Percentiles rank a stretch among this genome's conserved stretches.
phyloP scores from a whole-genome alignment of 306 rosid species.

The Medicago lupulina region DNA sequence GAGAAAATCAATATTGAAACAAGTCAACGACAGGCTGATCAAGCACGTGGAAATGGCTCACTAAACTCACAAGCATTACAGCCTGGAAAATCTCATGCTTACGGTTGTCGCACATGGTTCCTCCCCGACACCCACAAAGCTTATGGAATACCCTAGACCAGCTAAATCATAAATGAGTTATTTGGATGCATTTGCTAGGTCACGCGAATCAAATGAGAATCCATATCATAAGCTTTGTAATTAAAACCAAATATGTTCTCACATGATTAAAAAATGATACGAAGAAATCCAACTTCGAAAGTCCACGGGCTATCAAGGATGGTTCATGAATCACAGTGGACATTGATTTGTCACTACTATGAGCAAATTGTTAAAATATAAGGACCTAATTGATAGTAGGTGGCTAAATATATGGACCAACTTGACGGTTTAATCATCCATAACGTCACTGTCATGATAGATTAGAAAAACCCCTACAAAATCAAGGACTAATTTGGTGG shows the following conservation, averaged over 20 bases:
- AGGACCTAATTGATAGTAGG: too few species aligned
- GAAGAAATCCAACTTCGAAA: slow-evolving; percentile 4
- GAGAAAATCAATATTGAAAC: background rate
- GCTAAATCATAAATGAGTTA: background rate
- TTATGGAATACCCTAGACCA: background rate
- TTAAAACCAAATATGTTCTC: background rate
- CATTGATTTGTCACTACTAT: background rate
- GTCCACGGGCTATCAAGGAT: slow-evolving; percentile 16
- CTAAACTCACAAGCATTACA: background rate
- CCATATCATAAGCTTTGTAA: background rate
- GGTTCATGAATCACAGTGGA: background rate
- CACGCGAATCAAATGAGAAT: background rate
- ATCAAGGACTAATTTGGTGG: too few species aligned
- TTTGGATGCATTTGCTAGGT: too few species aligned
- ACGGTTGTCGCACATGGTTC: background rate
- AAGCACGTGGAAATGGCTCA: slow-evolving; percentile 1
- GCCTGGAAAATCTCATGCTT: slow-evolving; percentile 1
- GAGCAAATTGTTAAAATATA: too few species aligned
- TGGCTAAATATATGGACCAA: too few species aligned
- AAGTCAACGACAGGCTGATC: slow-evolving; percentile 7
- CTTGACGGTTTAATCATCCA: too few species aligned
- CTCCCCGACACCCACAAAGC: background rate
- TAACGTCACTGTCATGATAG: too few species aligned
- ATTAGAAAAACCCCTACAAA: too few species aligned
- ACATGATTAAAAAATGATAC: background rate